phyloP scores from a whole-genome alignment of 2,329 filamentous ascomycete genomes.

The Penicillium sp. region DNA sequence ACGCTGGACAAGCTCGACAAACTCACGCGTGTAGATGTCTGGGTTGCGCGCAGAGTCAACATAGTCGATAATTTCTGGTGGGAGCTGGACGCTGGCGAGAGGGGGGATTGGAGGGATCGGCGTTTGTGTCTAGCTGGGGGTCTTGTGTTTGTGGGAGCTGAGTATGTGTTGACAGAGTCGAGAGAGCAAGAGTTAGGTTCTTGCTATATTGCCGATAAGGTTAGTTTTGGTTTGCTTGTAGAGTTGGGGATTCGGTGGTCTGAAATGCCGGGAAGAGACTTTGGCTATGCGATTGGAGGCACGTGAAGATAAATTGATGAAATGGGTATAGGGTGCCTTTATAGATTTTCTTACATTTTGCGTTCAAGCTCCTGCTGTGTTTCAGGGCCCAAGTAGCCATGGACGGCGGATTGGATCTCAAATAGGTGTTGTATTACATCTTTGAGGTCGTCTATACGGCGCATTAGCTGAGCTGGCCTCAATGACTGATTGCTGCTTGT shows the following conservation, averaged over 20 bases:
- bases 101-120: slow-evolving; percentile 43
- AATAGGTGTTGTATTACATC: slow-evolving; percentile 63
- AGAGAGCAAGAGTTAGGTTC: slow-evolving; percentile 55
- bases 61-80: slow-evolving; percentile 62
- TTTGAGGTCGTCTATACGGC: slow-evolving; percentile 54
- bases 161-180: slow-evolving; percentile 49
- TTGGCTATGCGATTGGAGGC: background rate
- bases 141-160: slow-evolving; percentile 24
- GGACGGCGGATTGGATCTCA: slow-evolving; percentile 57
- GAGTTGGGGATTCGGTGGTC: background rate
- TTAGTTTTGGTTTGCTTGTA: slow-evolving; percentile 6
- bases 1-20: slow-evolving; percentile 62
- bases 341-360: slow-evolving; percentile 52
- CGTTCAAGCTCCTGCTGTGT: slow-evolving; percentile 58
- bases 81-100: slow-evolving; percentile 54
- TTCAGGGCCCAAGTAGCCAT: slow-evolving; percentile 58
- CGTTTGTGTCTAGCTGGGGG: slow-evolving; percentile 26
- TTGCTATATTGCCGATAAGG: slow-evolving; percentile 35
- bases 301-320: background rate
- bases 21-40: slow-evolving; percentile 66
- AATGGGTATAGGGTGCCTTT: background rate
- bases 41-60: slow-evolving; percentile 64
- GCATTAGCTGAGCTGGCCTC: background rate
- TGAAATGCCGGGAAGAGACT: background rate
- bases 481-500: no score